A percentile compares a stretch with the other conserved stretches of the same genome.
These are phyloP conservation scores for Brettanomyces naardenensis DNA, from an alignment of 805 yeast species.

Conservation along the genomic window DNA sequence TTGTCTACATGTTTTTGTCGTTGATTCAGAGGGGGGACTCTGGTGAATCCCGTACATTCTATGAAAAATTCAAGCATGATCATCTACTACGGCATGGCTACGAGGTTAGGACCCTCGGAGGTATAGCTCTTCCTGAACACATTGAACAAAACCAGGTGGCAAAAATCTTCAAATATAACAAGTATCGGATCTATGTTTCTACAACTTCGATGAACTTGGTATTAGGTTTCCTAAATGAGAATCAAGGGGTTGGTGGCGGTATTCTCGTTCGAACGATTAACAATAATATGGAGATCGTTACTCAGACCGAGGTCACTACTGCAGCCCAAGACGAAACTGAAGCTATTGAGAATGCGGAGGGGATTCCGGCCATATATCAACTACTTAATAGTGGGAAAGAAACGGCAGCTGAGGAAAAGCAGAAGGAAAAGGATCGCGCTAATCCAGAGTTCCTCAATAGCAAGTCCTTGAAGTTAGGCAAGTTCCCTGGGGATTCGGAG, in stretches of 20 bases:
- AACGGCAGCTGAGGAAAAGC: conserved; percentile 7
- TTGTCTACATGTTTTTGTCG: conserved; percentile 80
- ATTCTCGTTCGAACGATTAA: conserved; percentile 79
- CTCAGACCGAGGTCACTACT: conserved; percentile 31
- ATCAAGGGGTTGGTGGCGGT: conserved; percentile 88
- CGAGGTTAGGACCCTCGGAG: conserved; percentile 65
- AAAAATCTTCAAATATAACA: conserved; percentile 60
- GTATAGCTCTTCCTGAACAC: conserved; percentile 74
- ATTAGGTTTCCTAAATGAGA: conserved; percentile 81
- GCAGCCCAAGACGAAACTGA: conserved; percentile 42
- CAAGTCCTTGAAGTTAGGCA: conserved; percentile 73
- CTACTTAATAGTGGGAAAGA: conserved; percentile 24
- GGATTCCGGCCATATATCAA: conserved; percentile 36
- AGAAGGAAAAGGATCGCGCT: conserved; percentile 13
- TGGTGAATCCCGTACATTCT: conserved; percentile 62
- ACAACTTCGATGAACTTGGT: conserved; percentile 79
- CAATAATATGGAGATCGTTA: conserved; percentile 60
- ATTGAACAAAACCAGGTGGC: conserved; percentile 78
- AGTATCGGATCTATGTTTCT: conserved; percentile 69
- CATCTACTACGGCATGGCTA: conserved; percentile 69
- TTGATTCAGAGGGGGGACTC: conserved; percentile 58
- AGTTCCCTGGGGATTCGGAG: conserved; percentile 79
- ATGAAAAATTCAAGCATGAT: conserved; percentile 64
- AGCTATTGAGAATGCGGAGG: conserved; percentile 32
- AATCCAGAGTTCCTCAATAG: conserved; percentile 42